A percentile compares a stretch with the other conserved stretches of the same genome.
These are phyloP conservation scores for Hordeum pubiflorum DNA, from an alignment of 202 grass and related monocot genomes.

Conservation along the genomic window DNA sequence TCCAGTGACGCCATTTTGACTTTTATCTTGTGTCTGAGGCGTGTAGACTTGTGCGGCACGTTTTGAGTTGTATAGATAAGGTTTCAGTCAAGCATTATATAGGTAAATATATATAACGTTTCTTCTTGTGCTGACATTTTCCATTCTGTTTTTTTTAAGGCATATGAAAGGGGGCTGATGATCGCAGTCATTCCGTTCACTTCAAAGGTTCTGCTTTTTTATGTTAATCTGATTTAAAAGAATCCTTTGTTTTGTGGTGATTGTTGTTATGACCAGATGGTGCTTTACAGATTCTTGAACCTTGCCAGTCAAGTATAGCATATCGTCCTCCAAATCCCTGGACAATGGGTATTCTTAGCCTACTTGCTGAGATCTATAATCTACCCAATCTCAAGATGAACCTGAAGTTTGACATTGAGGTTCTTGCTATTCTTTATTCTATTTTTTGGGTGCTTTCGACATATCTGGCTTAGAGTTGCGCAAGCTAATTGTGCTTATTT, in stretches of 20 bases:
- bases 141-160: constrained; percentile 42
- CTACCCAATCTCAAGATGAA: constrained; percentile 99
- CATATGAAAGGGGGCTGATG: constrained; percentile 96
- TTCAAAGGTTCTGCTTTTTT: constrained; percentile 61
- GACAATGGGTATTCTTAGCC: constrained; percentile 96
- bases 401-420: constrained; percentile 98
- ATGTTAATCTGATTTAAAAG: constrained; percentile 23
- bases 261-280: constrained; percentile 16
- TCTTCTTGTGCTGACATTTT: constrained; percentile 13
- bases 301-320: constrained; percentile 90
- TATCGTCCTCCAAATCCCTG: constrained; percentile 98
- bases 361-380: constrained; percentile 94
- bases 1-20: background rate
- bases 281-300: constrained; percentile 84
- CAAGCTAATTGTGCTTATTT: constrained; percentile 24
- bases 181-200: constrained; percentile 97
- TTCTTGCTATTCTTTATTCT: constrained; percentile 35
- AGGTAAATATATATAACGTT: background rate
- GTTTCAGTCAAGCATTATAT: background rate
- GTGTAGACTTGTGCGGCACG: background rate
- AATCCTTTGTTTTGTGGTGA: constrained; percentile 5
- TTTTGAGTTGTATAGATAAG: background rate
- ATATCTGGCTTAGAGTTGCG: constrained; percentile 10
- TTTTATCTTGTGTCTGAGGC: background rate
- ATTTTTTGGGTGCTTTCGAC: background rate